Evolutionary conservation across 805 yeast genomes (phyloP).

Genomic region (Candida qinlingensis): DNA sequence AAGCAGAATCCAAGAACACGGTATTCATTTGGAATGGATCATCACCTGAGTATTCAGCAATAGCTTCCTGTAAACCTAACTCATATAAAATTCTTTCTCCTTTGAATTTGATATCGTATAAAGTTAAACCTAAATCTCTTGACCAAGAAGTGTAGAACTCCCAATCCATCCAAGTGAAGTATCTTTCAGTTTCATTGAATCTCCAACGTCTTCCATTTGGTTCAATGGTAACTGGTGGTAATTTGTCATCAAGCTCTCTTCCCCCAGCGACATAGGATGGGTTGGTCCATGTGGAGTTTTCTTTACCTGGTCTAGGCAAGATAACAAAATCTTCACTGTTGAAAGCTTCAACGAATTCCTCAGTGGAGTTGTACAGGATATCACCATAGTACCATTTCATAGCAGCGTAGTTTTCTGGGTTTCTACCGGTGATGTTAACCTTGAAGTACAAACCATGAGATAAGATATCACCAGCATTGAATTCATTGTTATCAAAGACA

Average conservation of each 20-base stretch:
- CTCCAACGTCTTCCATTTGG: slow-evolving; percentile 27
- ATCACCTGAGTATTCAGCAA: slow-evolving; percentile 28
- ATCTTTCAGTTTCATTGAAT: slow-evolving; percentile 22
- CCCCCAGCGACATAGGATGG: slow-evolving; percentile 16
- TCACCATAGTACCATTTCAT: slow-evolving; percentile 22
- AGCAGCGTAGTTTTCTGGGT: slow-evolving; percentile 10
- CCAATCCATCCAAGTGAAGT: slow-evolving; percentile 29
- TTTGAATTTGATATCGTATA: slow-evolving; percentile 25
- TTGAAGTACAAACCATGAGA: slow-evolving; percentile 22
- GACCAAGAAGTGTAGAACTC: slow-evolving; percentile 24
- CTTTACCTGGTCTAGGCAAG: slow-evolving; percentile 12
- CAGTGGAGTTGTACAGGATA: slow-evolving; percentile 20
- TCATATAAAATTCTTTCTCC: slow-evolving; percentile 27
- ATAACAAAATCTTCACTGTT: slow-evolving; percentile 17
- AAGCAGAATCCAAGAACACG: slow-evolving; percentile 22
- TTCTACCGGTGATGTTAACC: slow-evolving; percentile 21
- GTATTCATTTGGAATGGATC: slow-evolving; percentile 27
- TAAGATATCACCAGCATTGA: slow-evolving; percentile 20
- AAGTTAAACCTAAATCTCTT: slow-evolving; percentile 23
- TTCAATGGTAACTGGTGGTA: slow-evolving; percentile 21
- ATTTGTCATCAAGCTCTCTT: slow-evolving; percentile 21
- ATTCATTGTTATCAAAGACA: slow-evolving; percentile 16
- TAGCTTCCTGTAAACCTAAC: slow-evolving; percentile 26
- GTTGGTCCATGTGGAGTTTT: slow-evolving; percentile 5
- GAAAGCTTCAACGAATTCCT: slow-evolving; percentile 21